phyloP scores from a whole-genome alignment of 192 early-diverging fungal genomes.

The Pilobolus umbonatus region DNA sequence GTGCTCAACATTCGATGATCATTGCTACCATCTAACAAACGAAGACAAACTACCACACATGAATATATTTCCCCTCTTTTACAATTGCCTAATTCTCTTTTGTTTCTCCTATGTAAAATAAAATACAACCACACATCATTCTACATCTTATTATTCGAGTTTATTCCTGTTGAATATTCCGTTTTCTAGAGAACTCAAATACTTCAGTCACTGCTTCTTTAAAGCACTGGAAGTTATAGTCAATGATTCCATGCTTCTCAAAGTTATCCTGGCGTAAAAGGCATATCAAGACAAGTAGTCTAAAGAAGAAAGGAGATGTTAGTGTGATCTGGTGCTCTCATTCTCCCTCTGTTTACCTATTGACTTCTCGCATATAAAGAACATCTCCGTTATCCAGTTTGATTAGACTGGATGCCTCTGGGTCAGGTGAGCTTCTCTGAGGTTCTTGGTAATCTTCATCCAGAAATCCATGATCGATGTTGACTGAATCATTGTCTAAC shows the following conservation, averaged over 20 bases:
- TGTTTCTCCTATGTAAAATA: background rate
- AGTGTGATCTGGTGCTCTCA: background rate
- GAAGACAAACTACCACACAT: background rate
- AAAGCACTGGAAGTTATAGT: slow-evolving; percentile 84
- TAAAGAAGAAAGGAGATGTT: slow-evolving; percentile 18
- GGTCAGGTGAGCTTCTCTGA: slow-evolving; percentile 17
- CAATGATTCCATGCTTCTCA: slow-evolving; percentile 78
- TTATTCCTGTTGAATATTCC: slow-evolving; percentile 22
- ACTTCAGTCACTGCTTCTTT: slow-evolving; percentile 77
- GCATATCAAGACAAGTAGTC: slow-evolving; percentile 70
- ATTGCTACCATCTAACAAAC: slow-evolving; percentile 29
- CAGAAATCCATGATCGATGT: slow-evolving; percentile 5
- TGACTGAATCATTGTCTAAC: slow-evolving; percentile 4
- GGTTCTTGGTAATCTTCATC: slow-evolving; percentile 6
- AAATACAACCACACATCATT: background rate
- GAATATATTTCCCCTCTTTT: background rate
- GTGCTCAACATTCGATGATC: slow-evolving; percentile 77
- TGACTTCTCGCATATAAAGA: slow-evolving; percentile 72
- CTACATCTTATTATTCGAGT: background rate
- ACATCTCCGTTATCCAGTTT: slow-evolving; percentile 77
- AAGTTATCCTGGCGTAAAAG: slow-evolving; percentile 80
- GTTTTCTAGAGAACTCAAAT: slow-evolving; percentile 51
- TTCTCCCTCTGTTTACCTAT: slow-evolving; percentile 43
- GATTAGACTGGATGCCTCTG: slow-evolving; percentile 66
- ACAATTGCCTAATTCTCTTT: background rate